Conservation (phyloP, 805 yeast genomes). For the Diddensiella caesifluorescens region DNA sequence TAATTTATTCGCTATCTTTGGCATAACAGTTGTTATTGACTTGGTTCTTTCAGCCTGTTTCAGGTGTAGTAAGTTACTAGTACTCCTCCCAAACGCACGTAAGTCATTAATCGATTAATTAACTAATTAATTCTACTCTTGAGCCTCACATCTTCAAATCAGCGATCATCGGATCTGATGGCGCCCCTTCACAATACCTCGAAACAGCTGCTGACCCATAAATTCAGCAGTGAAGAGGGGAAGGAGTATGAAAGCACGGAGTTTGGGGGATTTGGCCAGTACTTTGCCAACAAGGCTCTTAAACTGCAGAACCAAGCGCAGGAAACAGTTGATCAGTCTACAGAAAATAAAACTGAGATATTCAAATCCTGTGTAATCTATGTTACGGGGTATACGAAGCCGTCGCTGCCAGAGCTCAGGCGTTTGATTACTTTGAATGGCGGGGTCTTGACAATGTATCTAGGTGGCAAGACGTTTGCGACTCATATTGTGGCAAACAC, state of each 20-base stretch:
- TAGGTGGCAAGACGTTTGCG: conserved; percentile 64
- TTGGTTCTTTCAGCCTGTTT: too few species aligned
- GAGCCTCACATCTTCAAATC: too few species aligned
- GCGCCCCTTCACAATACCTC: conserved; percentile 12
- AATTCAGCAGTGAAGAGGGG: conserved; percentile 22
- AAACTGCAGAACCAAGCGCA: conserved; percentile 50
- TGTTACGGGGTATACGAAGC: conserved; percentile 86
- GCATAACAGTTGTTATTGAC: too few species aligned
- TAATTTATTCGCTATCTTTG: too few species aligned
- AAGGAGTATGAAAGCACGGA: conserved; percentile 38
- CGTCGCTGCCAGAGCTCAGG: conserved; percentile 70
- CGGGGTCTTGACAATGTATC: conserved; percentile 65
- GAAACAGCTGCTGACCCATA: conserved; percentile 14
- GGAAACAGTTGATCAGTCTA: conserved; percentile 21
- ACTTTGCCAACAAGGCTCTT: conserved; percentile 53
- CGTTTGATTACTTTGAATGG: conserved; percentile 70
- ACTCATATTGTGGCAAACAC: conserved; percentile 82
- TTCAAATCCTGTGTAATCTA: conserved; percentile 62
- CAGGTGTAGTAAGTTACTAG: too few species aligned
- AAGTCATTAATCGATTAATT: too few species aligned
- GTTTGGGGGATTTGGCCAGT: conserved; percentile 65
- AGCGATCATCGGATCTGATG: too few species aligned
- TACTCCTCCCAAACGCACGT: too few species aligned
- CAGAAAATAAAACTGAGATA: conserved; percentile 36
- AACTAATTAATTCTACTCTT: too few species aligned